Conservation (phyloP, 2,329 filamentous ascomycete genomes). For the Endothia cerciana region DNA sequence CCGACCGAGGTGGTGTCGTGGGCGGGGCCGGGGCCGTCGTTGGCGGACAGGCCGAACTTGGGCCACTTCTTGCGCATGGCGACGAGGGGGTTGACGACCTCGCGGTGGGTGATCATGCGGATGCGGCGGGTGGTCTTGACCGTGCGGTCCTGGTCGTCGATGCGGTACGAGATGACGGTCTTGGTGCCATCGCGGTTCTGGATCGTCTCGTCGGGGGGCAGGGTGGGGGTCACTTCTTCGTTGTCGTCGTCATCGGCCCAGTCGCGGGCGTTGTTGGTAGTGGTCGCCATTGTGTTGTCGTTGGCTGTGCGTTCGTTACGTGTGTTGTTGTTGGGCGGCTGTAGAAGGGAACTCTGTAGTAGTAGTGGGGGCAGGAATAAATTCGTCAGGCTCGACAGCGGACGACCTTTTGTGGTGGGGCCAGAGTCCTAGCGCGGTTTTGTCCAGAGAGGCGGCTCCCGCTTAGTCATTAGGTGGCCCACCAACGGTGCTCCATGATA, state of each 20-base stretch:
- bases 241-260: slow-evolving; percentile 97
- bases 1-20: slow-evolving; percentile 89
- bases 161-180: slow-evolving; percentile 86
- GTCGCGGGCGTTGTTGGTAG: slow-evolving; percentile 51
- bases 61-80: slow-evolving; percentile 90
- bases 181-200: slow-evolving; percentile 99
- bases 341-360: background rate
- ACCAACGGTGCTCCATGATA: too few species aligned
- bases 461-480: slow-evolving; percentile 12
- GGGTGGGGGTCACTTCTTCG: slow-evolving; percentile 61
- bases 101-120: slow-evolving; percentile 87
- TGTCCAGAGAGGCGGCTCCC: too few species aligned
- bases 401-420: slow-evolving; percentile 14
- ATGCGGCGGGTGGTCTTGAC: slow-evolving; percentile 97
- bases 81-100: slow-evolving; percentile 94
- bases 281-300: background rate
- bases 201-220: slow-evolving; percentile 86
- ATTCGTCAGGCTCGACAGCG: slow-evolving; percentile 7
- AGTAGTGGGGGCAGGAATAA: slow-evolving; percentile 10
- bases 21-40: slow-evolving; percentile 80
- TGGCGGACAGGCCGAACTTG: slow-evolving; percentile 91
- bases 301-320: background rate
- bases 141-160: slow-evolving; percentile 93
- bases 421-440: background rate
- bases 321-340: background rate